Conservation (phyloP, 208 protist species). For the Trichomonas gallinae region DNA sequence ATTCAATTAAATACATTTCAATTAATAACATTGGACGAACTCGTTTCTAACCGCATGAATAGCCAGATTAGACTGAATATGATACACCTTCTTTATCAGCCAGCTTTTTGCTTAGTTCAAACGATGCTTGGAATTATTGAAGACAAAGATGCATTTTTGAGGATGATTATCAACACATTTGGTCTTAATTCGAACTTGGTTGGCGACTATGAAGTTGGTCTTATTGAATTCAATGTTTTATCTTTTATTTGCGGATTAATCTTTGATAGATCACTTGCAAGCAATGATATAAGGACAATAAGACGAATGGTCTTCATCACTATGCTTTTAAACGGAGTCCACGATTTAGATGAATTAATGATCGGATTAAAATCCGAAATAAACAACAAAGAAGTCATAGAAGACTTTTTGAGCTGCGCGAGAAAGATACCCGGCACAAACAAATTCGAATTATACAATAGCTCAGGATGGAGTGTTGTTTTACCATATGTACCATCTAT, state of each 20-base stretch:
- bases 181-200: not conserved
- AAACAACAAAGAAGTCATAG: not conserved
- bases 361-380: not conserved
- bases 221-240: not conserved
- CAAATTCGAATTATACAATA: not conserved
- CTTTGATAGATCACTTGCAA: not conserved
- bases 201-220: not conserved
- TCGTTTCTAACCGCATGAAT: not conserved
- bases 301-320: not conserved
- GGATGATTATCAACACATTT: not conserved
- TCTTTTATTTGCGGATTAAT: not conserved
- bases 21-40: not conserved
- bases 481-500: not conserved
- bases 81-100: not conserved
- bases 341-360: not conserved
- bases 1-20: not conserved
- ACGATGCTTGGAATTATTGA: not conserved
- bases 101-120: not conserved
- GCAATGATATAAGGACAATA: not conserved
- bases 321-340: not conserved
- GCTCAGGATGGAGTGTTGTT: not conserved
- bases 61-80: not conserved
- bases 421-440: not conserved
- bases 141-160: not conserved
- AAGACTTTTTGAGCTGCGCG: not conserved